These are phyloP conservation scores for Eimeria acervulina DNA, from an alignment of 169 alveolate species.

Conservation along the genomic window DNA sequence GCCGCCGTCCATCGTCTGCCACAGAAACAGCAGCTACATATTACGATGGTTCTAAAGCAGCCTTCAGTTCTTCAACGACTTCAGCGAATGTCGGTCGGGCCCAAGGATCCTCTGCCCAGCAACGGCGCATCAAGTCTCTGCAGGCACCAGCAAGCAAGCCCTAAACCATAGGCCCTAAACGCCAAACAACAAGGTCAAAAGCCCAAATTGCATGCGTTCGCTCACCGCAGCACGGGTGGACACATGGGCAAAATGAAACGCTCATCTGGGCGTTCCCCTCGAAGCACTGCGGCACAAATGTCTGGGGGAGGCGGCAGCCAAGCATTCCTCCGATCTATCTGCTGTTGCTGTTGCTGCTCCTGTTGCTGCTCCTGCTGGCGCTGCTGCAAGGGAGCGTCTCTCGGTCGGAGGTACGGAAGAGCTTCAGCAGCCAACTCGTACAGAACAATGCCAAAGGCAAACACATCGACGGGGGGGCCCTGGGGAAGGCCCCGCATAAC, in stretches of 20 bases:
- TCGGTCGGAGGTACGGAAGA: constrained; percentile 88
- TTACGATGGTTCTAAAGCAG: constrained; percentile 30
- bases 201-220: neutral
- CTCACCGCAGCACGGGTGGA: constrained; percentile 82
- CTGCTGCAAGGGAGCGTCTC: neutral
- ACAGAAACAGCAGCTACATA: neutral
- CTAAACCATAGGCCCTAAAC: neutral
- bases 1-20: constrained; percentile 3
- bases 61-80: constrained; percentile 64
- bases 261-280: constrained; percentile 86
- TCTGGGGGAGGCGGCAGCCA: constrained; percentile 78
- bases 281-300: constrained; percentile 63
- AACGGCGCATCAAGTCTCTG: constrained; percentile 71
- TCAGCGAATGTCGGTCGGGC: constrained; percentile 74
- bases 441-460: constrained; percentile 92
- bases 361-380: constrained; percentile 29
- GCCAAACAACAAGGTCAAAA: neutral
- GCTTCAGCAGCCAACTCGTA: constrained; percentile 92
- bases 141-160: neutral
- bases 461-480: constrained; percentile 88
- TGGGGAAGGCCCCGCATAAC: constrained; percentile 84
- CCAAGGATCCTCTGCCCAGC: constrained; percentile 74
- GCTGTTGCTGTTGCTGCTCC: constrained; percentile 35
- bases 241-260: constrained; percentile 85
- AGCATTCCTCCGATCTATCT: constrained; percentile 55